Evolutionary conservation across 1,284 basidiomycete species (phyloP), one percentile per base, ranked within the genome.

Genomic region (Ustilago trichophora): DNA sequence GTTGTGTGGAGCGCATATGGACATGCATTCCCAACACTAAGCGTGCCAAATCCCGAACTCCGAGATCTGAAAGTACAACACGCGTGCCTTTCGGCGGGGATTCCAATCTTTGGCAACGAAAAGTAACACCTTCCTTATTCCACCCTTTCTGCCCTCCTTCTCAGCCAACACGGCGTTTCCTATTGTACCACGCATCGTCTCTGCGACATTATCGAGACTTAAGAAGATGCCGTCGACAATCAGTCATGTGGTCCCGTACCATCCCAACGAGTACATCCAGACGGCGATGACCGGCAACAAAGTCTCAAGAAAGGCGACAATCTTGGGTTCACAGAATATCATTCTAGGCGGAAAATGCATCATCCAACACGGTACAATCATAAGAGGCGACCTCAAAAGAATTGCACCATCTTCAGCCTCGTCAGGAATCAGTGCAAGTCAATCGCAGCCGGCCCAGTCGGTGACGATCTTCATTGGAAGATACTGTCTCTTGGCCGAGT

Each of bases 281-380:
- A 80, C 77, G 13, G 65, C 72, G n/a, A 88, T 91, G 75, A 91
- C 90, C 63, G 90, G 90, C 48, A 92, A 94, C 84, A 94, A 94
- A 82, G 93, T 98, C 45, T 96, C 93, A 29, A 88, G 93, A 41
- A 88, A 91, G 65, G 92, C 93, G 9, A 89, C 88, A n/a, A 97
- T 98, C 72, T 87, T 90, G 36, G 96, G 96, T 9, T 92, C 93
- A 7, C 90, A 93, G 79, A 97, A 98, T 80, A 98, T 98, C 80
- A 92, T 98, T 59, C 88, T 99, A 3, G 93, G 92, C 29, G 96
- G 95, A 34, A 98, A 98, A 84, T 95, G 92, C 5, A 92, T 98
- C 80, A 95, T 99, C 51, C 90, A 93, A 12, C 90, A 87, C 46
- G 87, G 88, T 52, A 90, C 90, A 12, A 91, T 96, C 55, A 89